Conservation (phyloP, 2,329 filamentous ascomycete genomes). For the Colletotrichum magnum region DNA sequence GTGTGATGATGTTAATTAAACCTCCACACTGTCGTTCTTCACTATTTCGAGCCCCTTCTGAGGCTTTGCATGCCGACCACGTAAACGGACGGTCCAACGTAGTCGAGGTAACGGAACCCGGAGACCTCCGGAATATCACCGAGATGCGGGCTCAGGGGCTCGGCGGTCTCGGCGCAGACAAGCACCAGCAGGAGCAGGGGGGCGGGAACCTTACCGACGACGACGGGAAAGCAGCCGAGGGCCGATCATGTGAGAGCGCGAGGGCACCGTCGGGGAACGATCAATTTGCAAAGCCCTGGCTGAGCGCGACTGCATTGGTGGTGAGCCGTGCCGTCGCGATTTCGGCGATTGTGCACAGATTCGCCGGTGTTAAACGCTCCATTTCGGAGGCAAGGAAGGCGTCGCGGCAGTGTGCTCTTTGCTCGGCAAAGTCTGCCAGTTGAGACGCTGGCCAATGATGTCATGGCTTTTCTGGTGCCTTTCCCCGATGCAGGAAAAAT, state of each 20-base stretch:
- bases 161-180: constrained; percentile 28
- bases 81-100: neutral
- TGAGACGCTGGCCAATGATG: constrained; percentile 21
- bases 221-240: constrained; percentile 23
- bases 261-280: neutral
- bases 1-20: too few species aligned
- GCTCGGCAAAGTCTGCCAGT: constrained; percentile 25
- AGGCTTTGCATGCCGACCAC: too few species aligned
- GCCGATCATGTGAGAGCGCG: constrained; percentile 33
- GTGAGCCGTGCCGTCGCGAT: constrained; percentile 13
- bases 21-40: neutral
- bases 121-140: constrained; percentile 37
- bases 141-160: constrained; percentile 25
- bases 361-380: constrained; percentile 8
- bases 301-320: constrained; percentile 9
- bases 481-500: constrained; percentile 27
- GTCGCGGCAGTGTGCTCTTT: constrained; percentile 8
- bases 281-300: neutral
- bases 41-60: neutral
- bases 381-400: constrained; percentile 19
- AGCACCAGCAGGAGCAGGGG: neutral
- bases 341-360: constrained; percentile 20
- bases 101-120: constrained; percentile 7
- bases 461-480: constrained; percentile 15
- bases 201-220: constrained; percentile 14